Base-by-base conservation (phyloP, 495 filamentous ascomycete species). In the Penicillium salamii region DNA sequence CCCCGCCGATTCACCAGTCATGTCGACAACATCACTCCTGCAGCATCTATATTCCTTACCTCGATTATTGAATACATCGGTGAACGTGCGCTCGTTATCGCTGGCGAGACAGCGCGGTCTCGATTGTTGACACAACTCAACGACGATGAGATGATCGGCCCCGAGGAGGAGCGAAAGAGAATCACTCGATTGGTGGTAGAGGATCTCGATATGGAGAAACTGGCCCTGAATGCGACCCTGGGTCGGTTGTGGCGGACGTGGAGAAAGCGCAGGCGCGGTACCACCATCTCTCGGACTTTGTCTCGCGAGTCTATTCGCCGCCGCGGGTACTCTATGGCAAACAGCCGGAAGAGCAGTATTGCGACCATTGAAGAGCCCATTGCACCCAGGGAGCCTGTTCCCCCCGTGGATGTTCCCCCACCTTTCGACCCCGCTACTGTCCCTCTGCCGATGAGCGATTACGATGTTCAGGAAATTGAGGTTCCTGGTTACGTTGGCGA, bases 21-120 rank as follows among this genome's bases (percentile, higher is more conserved):
- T 63, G 59, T 77, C 7, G 89, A 86, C 20, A 78, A 88, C 35
- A 87, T 97, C 36, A 95, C 92, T 0, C 91, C 91, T 15, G 87
- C 92, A 3, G 90, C 93, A 5, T 91, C 95, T 37, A 96, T 97
- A 54, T 97, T 97, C 69, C 73, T 99, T 26, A 96, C 95, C 2
- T 91, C 90, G 1, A 89, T 97, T 54, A 77, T 97, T 28, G 95
- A 99, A 74, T 91, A 87, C 61, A 81, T 99, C 63, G 95, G 91
- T 13, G 95, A 97, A 65, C 90, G 95, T 55, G 86, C 88, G 18
- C 72, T 99, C 40, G 71, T 89, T 28, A 79, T 95, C 33, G 89
- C 91, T n/a, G 91, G 90, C 12, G 86, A 97, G 62, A 91, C 90
- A 14, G 84, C 95, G 1, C 90, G 87, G 55, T 82, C 85, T 34